Evolutionary conservation across 1,284 basidiomycete species (phyloP), one percentile per base, ranked within the genome.

Genomic region (Malassezia restricta): DNA sequence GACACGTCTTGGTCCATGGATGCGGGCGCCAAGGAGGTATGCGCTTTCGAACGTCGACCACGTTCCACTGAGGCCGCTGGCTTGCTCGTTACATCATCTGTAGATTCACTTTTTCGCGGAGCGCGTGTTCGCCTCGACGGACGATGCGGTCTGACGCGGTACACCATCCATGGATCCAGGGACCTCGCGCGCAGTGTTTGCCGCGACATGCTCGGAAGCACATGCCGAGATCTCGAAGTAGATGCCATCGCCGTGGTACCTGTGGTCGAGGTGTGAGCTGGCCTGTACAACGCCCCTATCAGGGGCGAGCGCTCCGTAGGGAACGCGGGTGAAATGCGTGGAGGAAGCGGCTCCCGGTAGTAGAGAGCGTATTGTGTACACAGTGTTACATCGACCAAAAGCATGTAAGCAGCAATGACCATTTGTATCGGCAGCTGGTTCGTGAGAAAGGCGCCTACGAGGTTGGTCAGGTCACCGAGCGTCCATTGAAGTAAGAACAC

Each of bases 401-500:
- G 47, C 53, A 55, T 55, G 28, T 55, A 55, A 7, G 40, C 39
- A 11, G 53, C 53, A 39, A 71, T 62, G 3, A 65, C 58, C 33
- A 67, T 61, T 54, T 73, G 71, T 17, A 73, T 69, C 5, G 62
- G 58, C 1, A 69, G 57, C 51, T 73, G 71, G 9, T 65, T 49
- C 2, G 71, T 73, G 4, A 73, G 53, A 15, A 71, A 28, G 41
- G 62, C 49, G 5, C 71, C 71, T 29, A 71, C 46, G 20, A 73
- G 51, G 40, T 71, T 73, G n/a, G 68, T 69, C 3, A 61, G 51
- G 46, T 73, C 70, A 15, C 68, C 70, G n/a, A 60, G 47, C 57
- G 66, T 68, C 70, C 70, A 73, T 54, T 71, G 68, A 2, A 58
- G 51, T n/a, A 73, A 52, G 43, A 73, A 73, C 43, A 70, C 63